These are phyloP conservation scores for Linnemannia elongata DNA, from an alignment of 192 early-diverging fungal species.

Conservation along the genomic window DNA sequence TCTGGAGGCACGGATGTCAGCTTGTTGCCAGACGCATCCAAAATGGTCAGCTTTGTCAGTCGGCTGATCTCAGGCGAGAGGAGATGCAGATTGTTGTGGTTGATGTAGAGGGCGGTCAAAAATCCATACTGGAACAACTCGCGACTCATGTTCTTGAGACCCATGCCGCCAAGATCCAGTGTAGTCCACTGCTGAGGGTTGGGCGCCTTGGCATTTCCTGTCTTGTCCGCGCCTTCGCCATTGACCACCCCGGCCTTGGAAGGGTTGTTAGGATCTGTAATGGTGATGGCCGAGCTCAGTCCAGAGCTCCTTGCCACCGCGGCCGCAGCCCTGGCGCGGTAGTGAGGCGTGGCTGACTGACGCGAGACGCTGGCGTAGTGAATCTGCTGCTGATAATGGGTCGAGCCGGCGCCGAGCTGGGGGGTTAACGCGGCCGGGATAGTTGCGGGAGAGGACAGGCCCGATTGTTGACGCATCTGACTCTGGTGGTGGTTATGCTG, in stretches of 20 bases:
- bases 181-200: conserved; percentile 80
- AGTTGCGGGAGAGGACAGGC: conserved; percentile 51
- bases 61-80: conserved; percentile 79
- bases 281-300: conserved; percentile 63
- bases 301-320: conserved; percentile 75
- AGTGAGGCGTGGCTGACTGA: conserved; percentile 84
- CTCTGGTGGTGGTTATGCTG: conserved; percentile 51
- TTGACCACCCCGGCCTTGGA: conserved; percentile 58
- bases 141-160: conserved; percentile 81
- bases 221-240: conserved; percentile 61
- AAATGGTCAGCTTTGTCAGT: conserved; percentile 74
- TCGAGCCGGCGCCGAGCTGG: conserved; percentile 58
- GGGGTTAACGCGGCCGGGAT: conserved; percentile 44
- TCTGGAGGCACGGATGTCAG: conserved; percentile 88
- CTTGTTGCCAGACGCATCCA: conserved; percentile 94
- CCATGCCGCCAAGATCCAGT: conserved; percentile 97
- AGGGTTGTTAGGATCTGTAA: conserved; percentile 70
- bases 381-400: conserved; percentile 83
- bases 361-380: conserved; percentile 80
- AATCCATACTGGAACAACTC: conserved; percentile 88
- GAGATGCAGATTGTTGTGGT: conserved; percentile 92
- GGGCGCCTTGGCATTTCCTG: conserved; percentile 21
- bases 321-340: conserved; percentile 91
- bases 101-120: conserved; percentile 93
- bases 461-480: conserved; percentile 45